Percentiles rank a stretch among this genome's conserved stretches.
Conservation (phyloP, 1,284 basidiomycete species). For the Fomitiporia mediterranea region DNA sequence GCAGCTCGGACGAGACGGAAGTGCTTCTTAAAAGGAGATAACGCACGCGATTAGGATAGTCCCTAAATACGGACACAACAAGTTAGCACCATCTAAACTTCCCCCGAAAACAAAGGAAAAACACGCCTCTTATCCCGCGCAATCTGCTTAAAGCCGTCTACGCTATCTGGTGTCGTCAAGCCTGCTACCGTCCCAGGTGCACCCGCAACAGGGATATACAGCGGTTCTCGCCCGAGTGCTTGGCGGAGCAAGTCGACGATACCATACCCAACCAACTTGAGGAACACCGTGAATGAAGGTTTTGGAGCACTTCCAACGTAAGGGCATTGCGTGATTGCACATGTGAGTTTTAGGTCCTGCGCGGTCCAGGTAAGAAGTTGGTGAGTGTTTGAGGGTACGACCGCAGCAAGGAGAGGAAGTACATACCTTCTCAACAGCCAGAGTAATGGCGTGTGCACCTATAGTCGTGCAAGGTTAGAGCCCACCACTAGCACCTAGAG, state of each 20-base stretch:
- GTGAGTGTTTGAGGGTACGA: background rate
- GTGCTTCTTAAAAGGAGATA: background rate
- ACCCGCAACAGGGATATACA: conserved; percentile 32
- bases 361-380: background rate
- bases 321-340: conserved; percentile 35
- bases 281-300: conserved; percentile 17
- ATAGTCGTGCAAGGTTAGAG: background rate
- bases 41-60: conserved; percentile 9
- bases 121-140: conserved; percentile 15
- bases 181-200: conserved; percentile 26
- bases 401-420: background rate
- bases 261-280: conserved; percentile 27
- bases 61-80: background rate
- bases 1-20: background rate
- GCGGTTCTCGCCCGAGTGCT: conserved; percentile 30
- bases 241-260: conserved; percentile 31
- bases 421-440: conserved; percentile 31
- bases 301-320: conserved; percentile 28
- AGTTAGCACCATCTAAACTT: background rate
- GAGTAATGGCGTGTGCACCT: conserved; percentile 35
- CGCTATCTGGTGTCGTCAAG: conserved; percentile 23
- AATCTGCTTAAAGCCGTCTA: conserved; percentile 22
- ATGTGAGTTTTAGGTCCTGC: conserved; percentile 27
- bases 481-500: background rate
- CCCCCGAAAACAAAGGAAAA: background rate